phyloP scores from a whole-genome alignment of 2,329 filamentous ascomycete species.

The Colletotrichum incanum region DNA sequence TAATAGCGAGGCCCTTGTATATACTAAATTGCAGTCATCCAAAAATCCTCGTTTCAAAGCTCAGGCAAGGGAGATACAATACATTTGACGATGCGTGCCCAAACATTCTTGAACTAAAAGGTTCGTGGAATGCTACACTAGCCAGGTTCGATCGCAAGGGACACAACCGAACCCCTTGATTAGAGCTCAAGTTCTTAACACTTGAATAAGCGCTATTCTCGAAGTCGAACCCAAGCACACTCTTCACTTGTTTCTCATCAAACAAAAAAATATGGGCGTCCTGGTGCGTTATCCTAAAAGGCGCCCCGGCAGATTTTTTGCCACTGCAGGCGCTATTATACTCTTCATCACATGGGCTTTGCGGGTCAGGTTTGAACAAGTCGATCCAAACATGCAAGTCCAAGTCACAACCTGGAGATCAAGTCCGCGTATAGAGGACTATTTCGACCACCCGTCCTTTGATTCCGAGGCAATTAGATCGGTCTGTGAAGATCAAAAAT shows the following conservation, averaged over 20 bases:
- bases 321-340: background rate
- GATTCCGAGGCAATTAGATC: conserved; percentile 45
- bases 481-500: conserved; percentile 46
- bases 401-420: background rate
- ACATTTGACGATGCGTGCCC: background rate
- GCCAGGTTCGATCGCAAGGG: background rate
- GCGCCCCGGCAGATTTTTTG: background rate
- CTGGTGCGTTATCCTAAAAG: background rate
- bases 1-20: too few species aligned
- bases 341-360: background rate
- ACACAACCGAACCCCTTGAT: background rate
- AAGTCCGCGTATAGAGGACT: background rate
- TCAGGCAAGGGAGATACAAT: background rate
- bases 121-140: background rate
- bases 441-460: conserved; percentile 33
- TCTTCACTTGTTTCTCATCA: background rate
- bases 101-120: background rate
- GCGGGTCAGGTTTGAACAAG: too few species aligned
- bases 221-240: background rate
- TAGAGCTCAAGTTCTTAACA: background rate
- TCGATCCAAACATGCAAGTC: background rate
- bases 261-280: background rate
- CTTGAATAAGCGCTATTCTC: background rate
- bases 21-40: too few species aligned
- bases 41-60: background rate